Evolutionary conservation across 2,329 filamentous ascomycete species (phyloP).

Genomic region (Colletotrichum lentis): DNA sequence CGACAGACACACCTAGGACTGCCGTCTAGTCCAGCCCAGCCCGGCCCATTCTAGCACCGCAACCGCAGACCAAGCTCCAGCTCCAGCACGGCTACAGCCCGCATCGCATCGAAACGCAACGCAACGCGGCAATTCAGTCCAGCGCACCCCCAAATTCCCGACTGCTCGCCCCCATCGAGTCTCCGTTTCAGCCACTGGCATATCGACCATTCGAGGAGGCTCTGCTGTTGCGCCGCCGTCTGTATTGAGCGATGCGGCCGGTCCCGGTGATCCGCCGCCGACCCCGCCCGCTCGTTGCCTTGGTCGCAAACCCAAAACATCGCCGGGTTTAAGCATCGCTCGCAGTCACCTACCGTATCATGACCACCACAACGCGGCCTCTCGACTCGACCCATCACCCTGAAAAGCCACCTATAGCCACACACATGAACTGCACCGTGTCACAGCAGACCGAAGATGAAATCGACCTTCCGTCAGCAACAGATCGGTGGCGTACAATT

Average conservation of each 20-base stretch:
- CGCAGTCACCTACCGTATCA: neutral
- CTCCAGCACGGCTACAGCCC: conserved; percentile 2
- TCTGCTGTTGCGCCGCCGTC: neutral
- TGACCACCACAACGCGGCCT: conserved; percentile 2
- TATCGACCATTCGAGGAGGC: neutral
- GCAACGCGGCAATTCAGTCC: neutral
- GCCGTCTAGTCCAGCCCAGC: neutral
- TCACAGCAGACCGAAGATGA: neutral
- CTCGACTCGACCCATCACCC: neutral
- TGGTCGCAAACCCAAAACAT: neutral
- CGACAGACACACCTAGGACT: neutral
- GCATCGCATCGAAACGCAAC: conserved; percentile 12
- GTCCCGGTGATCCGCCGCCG: conserved; percentile 12
- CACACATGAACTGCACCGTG: neutral
- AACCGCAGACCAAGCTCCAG: neutral
- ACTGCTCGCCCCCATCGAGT: neutral
- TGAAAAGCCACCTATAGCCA: neutral
- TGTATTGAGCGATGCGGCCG: conserved; percentile 1
- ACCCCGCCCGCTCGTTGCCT: conserved; percentile 16
- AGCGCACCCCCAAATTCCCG: neutral
- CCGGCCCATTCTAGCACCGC: neutral
- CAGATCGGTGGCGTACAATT: neutral
- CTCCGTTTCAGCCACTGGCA: neutral
- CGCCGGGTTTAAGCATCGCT: conserved; percentile 3
- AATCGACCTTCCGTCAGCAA: conserved; percentile 4